A percentile compares a stretch with the other conserved stretches of the same genome.
phyloP scores from a whole-genome alignment of 2,329 filamentous ascomycete genomes.

The Pseudogymnoascus verrucosus region DNA sequence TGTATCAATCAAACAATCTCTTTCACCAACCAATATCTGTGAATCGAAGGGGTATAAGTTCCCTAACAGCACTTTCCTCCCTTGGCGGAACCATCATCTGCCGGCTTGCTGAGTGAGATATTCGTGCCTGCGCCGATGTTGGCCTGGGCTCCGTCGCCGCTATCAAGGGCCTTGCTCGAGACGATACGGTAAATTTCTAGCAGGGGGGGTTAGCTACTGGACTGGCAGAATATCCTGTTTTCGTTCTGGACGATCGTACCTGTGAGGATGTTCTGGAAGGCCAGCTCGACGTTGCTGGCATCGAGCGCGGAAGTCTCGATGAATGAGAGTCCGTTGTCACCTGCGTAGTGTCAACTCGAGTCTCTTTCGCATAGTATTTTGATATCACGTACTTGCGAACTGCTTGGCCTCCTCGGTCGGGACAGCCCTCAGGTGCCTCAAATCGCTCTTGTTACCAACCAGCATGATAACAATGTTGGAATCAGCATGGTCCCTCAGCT shows the following conservation, averaged over 20 bases:
- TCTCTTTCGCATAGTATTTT: constrained; percentile 3
- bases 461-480: constrained; percentile 99
- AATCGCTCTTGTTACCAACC: constrained; percentile 99
- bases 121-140: constrained; percentile 73
- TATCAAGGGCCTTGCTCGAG: constrained; percentile 92
- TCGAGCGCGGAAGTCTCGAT: constrained; percentile 99
- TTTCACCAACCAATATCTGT: constrained; percentile 14
- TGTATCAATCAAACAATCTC: constrained; percentile 22
- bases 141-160: constrained; percentile 72
- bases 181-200: constrained; percentile 99
- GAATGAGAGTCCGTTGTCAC: constrained; percentile 96
- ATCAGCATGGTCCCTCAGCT: constrained; percentile 94
- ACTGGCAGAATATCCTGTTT: neutral
- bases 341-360: constrained; percentile 40
- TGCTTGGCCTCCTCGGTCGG: constrained; percentile 96
- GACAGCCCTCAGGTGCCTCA: constrained; percentile 93
- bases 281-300: constrained; percentile 97
- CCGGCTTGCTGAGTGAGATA: constrained; percentile 79
- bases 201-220: constrained; percentile 11
- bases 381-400: constrained; percentile 69
- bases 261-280: constrained; percentile 98
- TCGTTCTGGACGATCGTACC: constrained; percentile 47
- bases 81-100: constrained; percentile 68
- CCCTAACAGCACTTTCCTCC: constrained; percentile 72
- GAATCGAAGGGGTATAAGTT: constrained; percentile 14